Evolutionary conservation across 768 basidiomycete species (phyloP).

Genomic region (Mycena maculata): DNA sequence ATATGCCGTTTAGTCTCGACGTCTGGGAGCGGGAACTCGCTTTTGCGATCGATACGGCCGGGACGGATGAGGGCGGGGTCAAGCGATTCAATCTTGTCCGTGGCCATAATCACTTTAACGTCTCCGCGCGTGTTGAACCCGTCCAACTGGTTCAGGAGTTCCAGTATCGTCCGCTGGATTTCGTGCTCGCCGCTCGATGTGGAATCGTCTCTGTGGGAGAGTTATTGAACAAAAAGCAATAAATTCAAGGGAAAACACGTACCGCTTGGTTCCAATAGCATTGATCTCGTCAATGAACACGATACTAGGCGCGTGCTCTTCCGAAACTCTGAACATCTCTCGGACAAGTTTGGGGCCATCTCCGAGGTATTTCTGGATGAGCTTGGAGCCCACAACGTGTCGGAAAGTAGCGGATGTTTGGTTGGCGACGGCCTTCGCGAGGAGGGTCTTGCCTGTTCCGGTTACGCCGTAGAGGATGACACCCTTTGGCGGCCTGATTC

Average conservation of each 20-base stretch:
- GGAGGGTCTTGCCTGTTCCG: conserved; percentile 96
- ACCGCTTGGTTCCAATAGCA: conserved; percentile 98
- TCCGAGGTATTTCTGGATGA: conserved; percentile 99
- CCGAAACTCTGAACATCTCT: conserved; percentile 96
- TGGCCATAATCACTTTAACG: conserved; percentile 99
- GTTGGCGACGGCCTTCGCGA: conserved; percentile 97
- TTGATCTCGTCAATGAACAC: conserved; percentile 99
- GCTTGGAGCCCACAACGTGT: conserved; percentile 95
- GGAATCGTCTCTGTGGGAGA: conserved; percentile 84
- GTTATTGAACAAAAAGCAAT: conserved; percentile 12
- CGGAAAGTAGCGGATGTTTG: conserved; percentile 98
- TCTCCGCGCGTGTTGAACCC: conserved; percentile 99
- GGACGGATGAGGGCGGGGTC: conserved; percentile 98
- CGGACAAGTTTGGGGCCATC: conserved; percentile 98
- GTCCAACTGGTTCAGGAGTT: conserved; percentile 97
- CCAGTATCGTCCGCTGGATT: conserved; percentile 99
- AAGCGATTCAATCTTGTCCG: conserved; percentile 95
- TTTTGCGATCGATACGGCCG: conserved; percentile 98
- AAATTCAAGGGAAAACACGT: conserved; percentile 39
- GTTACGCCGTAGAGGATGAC: conserved; percentile 99
- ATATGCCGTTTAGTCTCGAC: conserved; percentile 99
- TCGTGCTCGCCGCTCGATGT: conserved; percentile 99
- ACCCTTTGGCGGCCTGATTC: conserved; percentile 99
- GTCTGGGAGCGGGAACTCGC: conserved; percentile 97
- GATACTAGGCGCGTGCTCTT: conserved; percentile 98